phyloP scores from a whole-genome alignment of 2,329 filamentous ascomycete species.

The Phyllosticta paracitricarpa region DNA sequence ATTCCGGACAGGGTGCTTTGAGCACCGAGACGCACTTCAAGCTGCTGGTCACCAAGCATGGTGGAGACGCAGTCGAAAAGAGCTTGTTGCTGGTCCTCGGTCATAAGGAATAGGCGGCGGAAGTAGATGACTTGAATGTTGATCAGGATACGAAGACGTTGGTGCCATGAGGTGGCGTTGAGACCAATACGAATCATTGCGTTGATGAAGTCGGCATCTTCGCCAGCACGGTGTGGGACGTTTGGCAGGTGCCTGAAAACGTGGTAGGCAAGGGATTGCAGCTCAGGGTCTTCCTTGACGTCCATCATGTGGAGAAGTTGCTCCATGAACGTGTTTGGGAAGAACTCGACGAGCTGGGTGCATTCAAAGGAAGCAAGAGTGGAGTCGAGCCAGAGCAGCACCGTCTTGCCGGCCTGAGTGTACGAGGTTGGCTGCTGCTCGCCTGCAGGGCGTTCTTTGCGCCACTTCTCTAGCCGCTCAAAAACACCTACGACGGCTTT shows the following conservation, averaged over 20 bases:
- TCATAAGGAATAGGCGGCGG: constrained; percentile 82
- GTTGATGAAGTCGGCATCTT: constrained; percentile 75
- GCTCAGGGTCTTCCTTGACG: constrained; percentile 93
- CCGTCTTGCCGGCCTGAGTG: constrained; percentile 91
- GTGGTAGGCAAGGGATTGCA: constrained; percentile 89
- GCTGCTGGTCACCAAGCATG: constrained; percentile 85
- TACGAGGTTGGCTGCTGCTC: constrained; percentile 92
- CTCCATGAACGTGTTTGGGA: constrained; percentile 79
- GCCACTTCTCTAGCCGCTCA: constrained; percentile 72
- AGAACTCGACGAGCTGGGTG: constrained; percentile 81
- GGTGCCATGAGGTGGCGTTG: constrained; percentile 82
- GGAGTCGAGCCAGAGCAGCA: constrained; percentile 87
- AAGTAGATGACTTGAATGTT: constrained; percentile 99
- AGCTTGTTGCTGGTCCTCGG: constrained; percentile 60
- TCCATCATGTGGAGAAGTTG: constrained; percentile 99
- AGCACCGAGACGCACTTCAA: constrained; percentile 91
- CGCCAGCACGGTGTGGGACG: constrained; percentile 78
- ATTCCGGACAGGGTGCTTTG: constrained; percentile 89
- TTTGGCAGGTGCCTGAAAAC: constrained; percentile 96
- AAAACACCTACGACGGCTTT: constrained; percentile 68
- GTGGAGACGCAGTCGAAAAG: constrained; percentile 89
- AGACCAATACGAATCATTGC: constrained; percentile 82
- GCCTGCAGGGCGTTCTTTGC: constrained; percentile 69
- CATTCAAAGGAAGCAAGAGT: constrained; percentile 89
- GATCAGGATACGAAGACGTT: constrained; percentile 85